Percentiles rank a stretch among this genome's conserved stretches.
These are phyloP conservation scores for Peronosclerospora sorghi DNA, from an alignment of 352 stramenopile genomes.

Conservation along the genomic window DNA sequence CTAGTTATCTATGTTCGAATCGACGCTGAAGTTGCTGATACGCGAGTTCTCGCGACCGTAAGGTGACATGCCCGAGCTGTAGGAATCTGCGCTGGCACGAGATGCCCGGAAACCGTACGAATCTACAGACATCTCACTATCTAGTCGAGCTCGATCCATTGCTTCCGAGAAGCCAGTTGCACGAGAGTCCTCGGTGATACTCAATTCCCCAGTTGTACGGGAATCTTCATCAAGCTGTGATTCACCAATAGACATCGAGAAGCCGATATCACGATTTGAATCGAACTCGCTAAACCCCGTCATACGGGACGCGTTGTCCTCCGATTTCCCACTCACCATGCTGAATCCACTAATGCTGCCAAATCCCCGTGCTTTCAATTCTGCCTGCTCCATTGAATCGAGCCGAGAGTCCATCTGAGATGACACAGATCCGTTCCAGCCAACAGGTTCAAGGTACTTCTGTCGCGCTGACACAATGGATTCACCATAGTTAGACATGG, in stretches of 20 bases:
- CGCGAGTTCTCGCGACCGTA: slow-evolving; percentile 54
- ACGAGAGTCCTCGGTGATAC: slow-evolving; percentile 13
- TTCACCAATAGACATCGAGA: slow-evolving; percentile 28
- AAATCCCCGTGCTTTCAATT: slow-evolving; percentile 19
- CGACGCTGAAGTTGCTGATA: slow-evolving; percentile 50
- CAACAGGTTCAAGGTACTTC: slow-evolving; percentile 28
- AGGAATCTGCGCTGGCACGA: slow-evolving; percentile 47
- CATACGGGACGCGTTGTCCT: slow-evolving; percentile 14
- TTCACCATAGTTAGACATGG: slow-evolving; percentile 47
- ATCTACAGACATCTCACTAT: slow-evolving; percentile 60
- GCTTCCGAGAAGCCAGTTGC: slow-evolving; percentile 34
- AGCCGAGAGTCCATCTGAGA: slow-evolving; percentile 28
- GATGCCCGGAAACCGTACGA: slow-evolving; percentile 58
- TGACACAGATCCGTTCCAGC: slow-evolving; percentile 41
- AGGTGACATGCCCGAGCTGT: slow-evolving; percentile 44
- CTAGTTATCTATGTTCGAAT: slow-evolving; percentile 21
- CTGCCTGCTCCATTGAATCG: slow-evolving; percentile 24
- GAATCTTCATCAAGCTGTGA: slow-evolving; percentile 14
- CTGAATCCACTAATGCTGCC: slow-evolving; percentile 30
- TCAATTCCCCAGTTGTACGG: slow-evolving; percentile 15
- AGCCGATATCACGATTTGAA: slow-evolving; percentile 20
- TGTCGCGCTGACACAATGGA: slow-evolving; percentile 28
- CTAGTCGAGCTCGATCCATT: slow-evolving; percentile 26
- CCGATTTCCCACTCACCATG: slow-evolving; percentile 26
- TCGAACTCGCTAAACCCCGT: slow-evolving; percentile 17